Conservation (phyloP, 1,139 yeast species). For the Sugiyamaella japonica region DNA sequence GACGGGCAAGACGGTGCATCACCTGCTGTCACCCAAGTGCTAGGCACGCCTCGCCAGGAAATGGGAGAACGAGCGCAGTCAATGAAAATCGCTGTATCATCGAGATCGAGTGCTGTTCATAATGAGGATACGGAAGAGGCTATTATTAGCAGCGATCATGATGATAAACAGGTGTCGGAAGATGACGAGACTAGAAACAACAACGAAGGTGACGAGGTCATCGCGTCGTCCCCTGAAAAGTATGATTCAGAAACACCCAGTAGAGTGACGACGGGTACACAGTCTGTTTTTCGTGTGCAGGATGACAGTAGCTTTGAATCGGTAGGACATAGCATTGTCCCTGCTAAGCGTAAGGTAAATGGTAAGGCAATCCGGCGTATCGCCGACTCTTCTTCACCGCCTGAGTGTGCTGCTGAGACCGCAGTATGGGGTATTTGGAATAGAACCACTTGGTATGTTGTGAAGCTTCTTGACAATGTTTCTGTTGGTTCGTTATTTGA, state of each 20-base stretch:
- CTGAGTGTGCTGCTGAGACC: slow-evolving; percentile 1
- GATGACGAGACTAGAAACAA: slow-evolving; percentile 3
- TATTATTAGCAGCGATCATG: slow-evolving; percentile 6
- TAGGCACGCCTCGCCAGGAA: slow-evolving; percentile 22
- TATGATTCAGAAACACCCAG: slow-evolving; percentile 1
- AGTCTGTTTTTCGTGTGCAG: background rate
- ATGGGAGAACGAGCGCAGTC: slow-evolving; percentile 6
- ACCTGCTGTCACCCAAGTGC: slow-evolving; percentile 21
- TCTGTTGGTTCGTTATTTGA: background rate
- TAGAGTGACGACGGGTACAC: background rate
- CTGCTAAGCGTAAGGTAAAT: slow-evolving; percentile 1
- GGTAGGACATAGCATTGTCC: background rate
- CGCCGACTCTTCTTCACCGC: background rate
- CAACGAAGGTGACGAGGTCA: background rate
- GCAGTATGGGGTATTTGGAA: slow-evolving; percentile 28
- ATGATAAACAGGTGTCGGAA: background rate
- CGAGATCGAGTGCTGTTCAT: background rate
- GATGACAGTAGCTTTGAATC: background rate
- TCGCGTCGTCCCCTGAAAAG: slow-evolving; percentile 11
- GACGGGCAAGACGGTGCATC: background rate
- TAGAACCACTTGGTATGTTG: slow-evolving; percentile 25
- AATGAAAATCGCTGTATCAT: background rate
- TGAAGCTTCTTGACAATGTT: slow-evolving; percentile 17
- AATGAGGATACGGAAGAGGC: background rate
- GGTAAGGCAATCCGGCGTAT: slow-evolving; percentile 1